These are phyloP conservation scores for Vachellia collinsii DNA, from an alignment of 306 rosid species.

Conservation along the genomic window DNA sequence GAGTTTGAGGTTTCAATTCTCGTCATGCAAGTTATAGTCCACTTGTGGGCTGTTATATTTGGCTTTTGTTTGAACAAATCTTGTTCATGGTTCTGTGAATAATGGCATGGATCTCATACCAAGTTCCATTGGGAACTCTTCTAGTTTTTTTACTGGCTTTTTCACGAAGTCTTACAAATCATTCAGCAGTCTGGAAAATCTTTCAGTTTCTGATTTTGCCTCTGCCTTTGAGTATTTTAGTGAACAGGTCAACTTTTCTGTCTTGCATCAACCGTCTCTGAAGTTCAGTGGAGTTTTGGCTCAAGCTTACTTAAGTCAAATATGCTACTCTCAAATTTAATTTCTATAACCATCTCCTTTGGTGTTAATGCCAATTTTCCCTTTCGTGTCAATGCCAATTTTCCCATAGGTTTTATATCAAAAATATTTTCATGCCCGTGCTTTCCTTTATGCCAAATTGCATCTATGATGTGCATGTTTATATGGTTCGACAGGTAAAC, in stretches of 20 bases:
- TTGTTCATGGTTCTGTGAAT: not conserved
- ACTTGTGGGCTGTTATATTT: not conserved
- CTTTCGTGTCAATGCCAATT: not conserved
- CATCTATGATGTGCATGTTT: not conserved
- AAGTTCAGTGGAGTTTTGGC: not conserved
- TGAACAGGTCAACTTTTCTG: not conserved
- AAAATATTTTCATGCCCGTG: not conserved
- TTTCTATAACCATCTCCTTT: not conserved
- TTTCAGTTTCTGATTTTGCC: not conserved
- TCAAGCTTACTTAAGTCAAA: not conserved
- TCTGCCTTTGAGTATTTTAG: not conserved
- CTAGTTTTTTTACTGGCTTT: not conserved
- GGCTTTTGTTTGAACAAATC: not conserved
- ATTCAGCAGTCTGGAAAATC: not conserved
- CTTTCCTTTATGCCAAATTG: conserved; percentile 10
- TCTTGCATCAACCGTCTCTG: conserved; percentile 5
- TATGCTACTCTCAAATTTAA: not conserved
- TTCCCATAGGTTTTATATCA: not conserved
- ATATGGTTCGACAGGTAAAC: not conserved
- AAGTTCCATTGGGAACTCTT: not conserved
- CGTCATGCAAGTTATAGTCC: not conserved
- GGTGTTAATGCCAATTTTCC: too few species aligned
- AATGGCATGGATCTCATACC: not conserved
- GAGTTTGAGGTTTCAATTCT: conserved; percentile 3
- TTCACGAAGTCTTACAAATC: not conserved